Evolutionary conservation across 108 stramenopile species (phyloP).

Genomic region (Nitzschia sp.): DNA sequence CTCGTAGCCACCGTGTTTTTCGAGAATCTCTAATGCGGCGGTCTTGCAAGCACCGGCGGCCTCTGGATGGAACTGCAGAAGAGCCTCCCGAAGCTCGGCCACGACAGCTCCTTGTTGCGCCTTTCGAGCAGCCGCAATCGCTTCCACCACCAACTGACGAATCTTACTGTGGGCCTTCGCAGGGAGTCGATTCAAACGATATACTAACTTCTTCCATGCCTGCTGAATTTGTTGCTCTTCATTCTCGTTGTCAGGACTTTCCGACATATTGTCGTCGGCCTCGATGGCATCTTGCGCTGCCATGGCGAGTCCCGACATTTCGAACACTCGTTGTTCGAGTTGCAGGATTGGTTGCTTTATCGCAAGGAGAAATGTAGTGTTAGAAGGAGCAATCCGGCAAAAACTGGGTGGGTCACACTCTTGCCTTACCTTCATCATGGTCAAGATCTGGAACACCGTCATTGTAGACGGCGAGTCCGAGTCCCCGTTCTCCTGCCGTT

Average conservation of each 20-base stretch:
- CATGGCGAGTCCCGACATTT: slow-evolving; percentile 62
- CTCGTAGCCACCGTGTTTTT: slow-evolving; percentile 72
- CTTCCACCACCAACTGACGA: slow-evolving; percentile 63
- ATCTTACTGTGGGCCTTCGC: slow-evolving; percentile 52
- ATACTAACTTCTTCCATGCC: slow-evolving; percentile 75
- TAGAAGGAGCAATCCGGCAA: not conserved
- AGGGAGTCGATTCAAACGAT: slow-evolving; percentile 55
- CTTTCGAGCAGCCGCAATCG: slow-evolving; percentile 80
- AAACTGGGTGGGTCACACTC: not conserved
- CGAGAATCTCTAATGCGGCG: slow-evolving; percentile 62
- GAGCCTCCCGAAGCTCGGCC: slow-evolving; percentile 61
- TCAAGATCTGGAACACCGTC: slow-evolving; percentile 37
- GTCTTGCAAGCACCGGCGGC: slow-evolving; percentile 68
- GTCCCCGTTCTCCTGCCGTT: not conserved
- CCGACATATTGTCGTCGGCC: slow-evolving; percentile 74
- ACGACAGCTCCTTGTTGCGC: slow-evolving; percentile 69
- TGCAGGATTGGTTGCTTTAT: slow-evolving; percentile 45
- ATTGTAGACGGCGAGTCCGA: not conserved
- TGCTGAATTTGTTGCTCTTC: slow-evolving; percentile 35
- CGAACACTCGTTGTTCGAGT: slow-evolving; percentile 53
- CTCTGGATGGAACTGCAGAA: slow-evolving; percentile 61
- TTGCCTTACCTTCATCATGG: slow-evolving; percentile 51
- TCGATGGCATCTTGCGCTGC: slow-evolving; percentile 64
- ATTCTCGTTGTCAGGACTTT: slow-evolving; percentile 46
- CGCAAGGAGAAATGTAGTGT: not conserved